These are phyloP conservation scores for Aquanectria penicillioides DNA, from an alignment of 2,329 filamentous ascomycete species.

Conservation along the genomic window DNA sequence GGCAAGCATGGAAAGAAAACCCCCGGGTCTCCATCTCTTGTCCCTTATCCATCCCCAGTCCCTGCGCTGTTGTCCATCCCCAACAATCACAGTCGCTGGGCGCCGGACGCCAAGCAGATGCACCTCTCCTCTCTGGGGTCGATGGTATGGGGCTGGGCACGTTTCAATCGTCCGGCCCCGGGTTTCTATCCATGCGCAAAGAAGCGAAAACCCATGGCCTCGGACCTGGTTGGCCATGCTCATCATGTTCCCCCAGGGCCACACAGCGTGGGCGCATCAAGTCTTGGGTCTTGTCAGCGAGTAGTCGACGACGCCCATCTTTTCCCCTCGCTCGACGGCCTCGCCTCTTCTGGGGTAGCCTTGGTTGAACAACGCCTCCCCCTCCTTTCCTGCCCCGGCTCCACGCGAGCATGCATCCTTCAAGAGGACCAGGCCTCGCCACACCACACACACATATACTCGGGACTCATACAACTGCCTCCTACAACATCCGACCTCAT, in stretches of 20 bases:
- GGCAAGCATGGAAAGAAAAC: background rate
- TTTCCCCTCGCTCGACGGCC: background rate
- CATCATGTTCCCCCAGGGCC: constrained; percentile 9
- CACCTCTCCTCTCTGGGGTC: constrained; percentile 30
- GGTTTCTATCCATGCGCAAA: constrained; percentile 19
- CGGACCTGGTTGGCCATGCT: constrained; percentile 11
- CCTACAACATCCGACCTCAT: constrained; percentile 18
- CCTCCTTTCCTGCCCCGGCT: constrained; percentile 24
- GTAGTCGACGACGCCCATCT: background rate
- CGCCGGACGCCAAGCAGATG: constrained; percentile 24
- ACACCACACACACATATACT: constrained; percentile 15
- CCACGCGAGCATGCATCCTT: constrained; percentile 32
- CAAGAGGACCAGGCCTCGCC: constrained; percentile 14
- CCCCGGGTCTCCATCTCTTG: background rate
- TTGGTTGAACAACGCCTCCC: constrained; percentile 22
- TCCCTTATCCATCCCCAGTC: background rate
- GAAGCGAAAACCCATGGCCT: constrained; percentile 24
- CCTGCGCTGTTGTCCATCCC: too few species aligned
- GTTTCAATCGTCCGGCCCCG: constrained; percentile 29
- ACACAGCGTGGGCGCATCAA: too few species aligned
- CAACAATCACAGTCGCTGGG: background rate
- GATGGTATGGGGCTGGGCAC: constrained; percentile 31
- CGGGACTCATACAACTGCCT: constrained; percentile 11
- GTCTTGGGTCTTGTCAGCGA: constrained; percentile 4
- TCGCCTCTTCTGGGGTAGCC: constrained; percentile 15